Conservation (phyloP, 768 basidiomycete species). For the Leccinum sublutescens region DNA sequence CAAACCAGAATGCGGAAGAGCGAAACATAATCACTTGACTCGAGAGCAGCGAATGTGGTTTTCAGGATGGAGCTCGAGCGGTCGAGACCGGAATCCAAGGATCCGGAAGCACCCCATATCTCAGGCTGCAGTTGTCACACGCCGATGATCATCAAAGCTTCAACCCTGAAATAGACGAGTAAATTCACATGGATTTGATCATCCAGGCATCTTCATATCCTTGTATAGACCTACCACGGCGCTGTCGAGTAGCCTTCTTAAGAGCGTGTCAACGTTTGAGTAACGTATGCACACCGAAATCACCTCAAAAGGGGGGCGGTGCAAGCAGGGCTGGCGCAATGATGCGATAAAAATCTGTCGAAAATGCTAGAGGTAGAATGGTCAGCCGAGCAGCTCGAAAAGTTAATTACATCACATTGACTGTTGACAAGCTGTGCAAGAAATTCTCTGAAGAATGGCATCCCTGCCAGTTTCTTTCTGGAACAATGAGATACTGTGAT, state of each 20-base stretch:
- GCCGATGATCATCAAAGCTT: constrained; percentile 3
- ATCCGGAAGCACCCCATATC: not conserved
- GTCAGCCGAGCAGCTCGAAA: not conserved
- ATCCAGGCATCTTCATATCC: not conserved
- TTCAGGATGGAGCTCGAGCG: not conserved
- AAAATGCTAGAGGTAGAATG: not conserved
- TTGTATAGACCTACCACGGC: not conserved
- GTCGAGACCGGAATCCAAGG: constrained; percentile 5
- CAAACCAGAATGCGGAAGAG: not conserved
- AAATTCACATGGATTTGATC: not conserved
- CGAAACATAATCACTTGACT: not conserved
- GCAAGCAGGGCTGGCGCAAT: not conserved
- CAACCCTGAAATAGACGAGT: constrained; percentile 8
- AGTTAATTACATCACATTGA: not conserved
- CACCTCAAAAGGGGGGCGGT: not conserved
- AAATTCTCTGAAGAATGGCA: not conserved
- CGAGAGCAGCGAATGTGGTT: not conserved
- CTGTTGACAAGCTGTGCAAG: not conserved
- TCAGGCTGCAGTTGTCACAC: not conserved
- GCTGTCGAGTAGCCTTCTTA: not conserved
- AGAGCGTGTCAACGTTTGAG: not conserved
- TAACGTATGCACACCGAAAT: not conserved
- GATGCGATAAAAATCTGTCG: not conserved
- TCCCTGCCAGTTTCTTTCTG: not conserved
- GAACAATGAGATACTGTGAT: not conserved